Conservation (phyloP, 2,329 filamentous ascomycete species). For the Fusarium veterinarium region DNA sequence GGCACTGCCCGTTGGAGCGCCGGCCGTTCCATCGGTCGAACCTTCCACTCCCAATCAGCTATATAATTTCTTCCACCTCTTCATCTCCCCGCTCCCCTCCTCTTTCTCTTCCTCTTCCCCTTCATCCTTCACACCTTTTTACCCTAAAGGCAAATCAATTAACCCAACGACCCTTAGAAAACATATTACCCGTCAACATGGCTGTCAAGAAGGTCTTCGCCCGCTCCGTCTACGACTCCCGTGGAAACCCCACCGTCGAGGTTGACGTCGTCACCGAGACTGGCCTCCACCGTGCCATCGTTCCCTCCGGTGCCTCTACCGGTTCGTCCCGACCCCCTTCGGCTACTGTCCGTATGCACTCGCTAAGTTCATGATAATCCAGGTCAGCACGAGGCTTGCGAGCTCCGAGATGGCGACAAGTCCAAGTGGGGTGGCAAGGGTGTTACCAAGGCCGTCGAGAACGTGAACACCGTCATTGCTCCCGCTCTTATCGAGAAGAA, state of each 20-base stretch:
- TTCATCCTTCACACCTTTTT: conserved; percentile 14
- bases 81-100: conserved; percentile 15
- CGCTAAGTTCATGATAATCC: conserved; percentile 47
- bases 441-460: conserved; percentile 85
- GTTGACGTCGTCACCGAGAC: conserved; percentile 97
- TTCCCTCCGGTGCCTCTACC: conserved; percentile 95
- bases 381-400: conserved; percentile 91
- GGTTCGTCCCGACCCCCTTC: conserved; percentile 65
- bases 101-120: conserved; percentile 16
- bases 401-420: conserved; percentile 92
- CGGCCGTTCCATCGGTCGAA: conserved; percentile 29
- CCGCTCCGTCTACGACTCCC: conserved; percentile 98
- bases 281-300: conserved; percentile 96
- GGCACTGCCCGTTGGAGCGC: conserved; percentile 28
- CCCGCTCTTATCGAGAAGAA: conserved; percentile 85
- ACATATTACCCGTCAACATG: conserved; percentile 70
- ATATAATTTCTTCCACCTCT: conserved; percentile 28
- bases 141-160: conserved; percentile 31
- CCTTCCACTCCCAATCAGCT: conserved; percentile 27
- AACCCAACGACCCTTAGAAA: conserved; percentile 37
- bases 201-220: conserved; percentile 90
- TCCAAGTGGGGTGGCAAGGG: conserved; percentile 88
- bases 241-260: conserved; percentile 97
- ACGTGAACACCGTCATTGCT: conserved; percentile 85
- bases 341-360: conserved; percentile 32